Percentiles rank a stretch among this genome's conserved stretches.
These are phyloP conservation scores for Evernia prunastri DNA, from an alignment of 495 filamentous ascomycete species.

Conservation along the genomic window DNA sequence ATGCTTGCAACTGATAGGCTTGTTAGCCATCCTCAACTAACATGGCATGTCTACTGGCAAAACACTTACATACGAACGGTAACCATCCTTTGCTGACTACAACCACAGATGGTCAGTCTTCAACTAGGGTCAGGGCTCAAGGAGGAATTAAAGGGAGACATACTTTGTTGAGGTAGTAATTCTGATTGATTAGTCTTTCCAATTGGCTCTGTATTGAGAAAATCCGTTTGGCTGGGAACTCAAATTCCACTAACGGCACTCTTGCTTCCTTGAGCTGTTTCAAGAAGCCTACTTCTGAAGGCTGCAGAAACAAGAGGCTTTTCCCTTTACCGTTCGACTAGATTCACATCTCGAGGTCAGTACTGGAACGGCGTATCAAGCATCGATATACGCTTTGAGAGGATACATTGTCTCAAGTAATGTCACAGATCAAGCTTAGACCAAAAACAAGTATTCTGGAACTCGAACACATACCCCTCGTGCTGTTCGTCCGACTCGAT, in stretches of 20 bases:
- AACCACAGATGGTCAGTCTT: constrained; percentile 5
- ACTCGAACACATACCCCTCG: constrained; percentile 45
- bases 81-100: constrained; percentile 62
- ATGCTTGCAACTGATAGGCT: too few relatives aligned
- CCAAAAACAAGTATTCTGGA: neutral
- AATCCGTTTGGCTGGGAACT: constrained; percentile 87
- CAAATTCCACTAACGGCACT: constrained; percentile 92
- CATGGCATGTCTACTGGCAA: too few relatives aligned
- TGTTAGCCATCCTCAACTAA: too few relatives aligned
- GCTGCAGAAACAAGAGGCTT: constrained; percentile 86
- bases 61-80: constrained; percentile 79
- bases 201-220: constrained; percentile 92
- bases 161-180: constrained; percentile 93
- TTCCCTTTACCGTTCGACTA: constrained; percentile 66
- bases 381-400: neutral
- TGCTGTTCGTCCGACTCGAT: constrained; percentile 92
- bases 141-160: constrained; percentile 10
- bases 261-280: constrained; percentile 85
- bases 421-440: neutral
- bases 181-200: constrained; percentile 83
- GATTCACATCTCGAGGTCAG: neutral
- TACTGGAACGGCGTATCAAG: neutral
- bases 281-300: constrained; percentile 85
- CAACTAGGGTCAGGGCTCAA: neutral
- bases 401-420: neutral